Evolutionary conservation across 2,329 filamentous ascomycete species (phyloP).

Genomic region (Knufia petricola): DNA sequence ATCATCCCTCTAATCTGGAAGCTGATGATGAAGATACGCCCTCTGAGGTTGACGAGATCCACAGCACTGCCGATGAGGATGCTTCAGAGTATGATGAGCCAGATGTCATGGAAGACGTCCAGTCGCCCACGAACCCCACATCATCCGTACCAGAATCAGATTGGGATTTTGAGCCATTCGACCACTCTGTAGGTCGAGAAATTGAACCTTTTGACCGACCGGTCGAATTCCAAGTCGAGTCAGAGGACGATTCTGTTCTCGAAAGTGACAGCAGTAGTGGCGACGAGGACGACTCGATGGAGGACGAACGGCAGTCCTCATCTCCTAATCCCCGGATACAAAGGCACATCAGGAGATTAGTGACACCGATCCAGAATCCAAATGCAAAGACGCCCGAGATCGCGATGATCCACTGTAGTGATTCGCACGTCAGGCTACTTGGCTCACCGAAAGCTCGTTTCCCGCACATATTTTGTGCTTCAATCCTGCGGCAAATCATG

Average conservation of each 20-base stretch:
- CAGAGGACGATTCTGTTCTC: constrained; percentile 11
- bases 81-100: neutral
- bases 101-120: constrained; percentile 8
- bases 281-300: constrained; percentile 2
- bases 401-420: constrained; percentile 20
- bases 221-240: neutral
- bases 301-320: constrained; percentile 2
- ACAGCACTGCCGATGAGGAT: constrained; percentile 7
- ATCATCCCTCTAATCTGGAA: constrained; percentile 16
- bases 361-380: constrained; percentile 5
- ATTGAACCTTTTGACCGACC: neutral
- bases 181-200: neutral
- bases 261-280: constrained; percentile 10
- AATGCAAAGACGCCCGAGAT: constrained; percentile 14
- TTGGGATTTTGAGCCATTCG: neutral
- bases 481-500: constrained; percentile 19
- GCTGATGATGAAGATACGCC: constrained; percentile 15
- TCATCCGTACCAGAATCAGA: neutral
- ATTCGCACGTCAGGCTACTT: constrained; percentile 19
- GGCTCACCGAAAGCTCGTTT: constrained; percentile 15
- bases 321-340: neutral
- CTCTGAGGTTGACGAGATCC: constrained; percentile 6
- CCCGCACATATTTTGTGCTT: constrained; percentile 21
- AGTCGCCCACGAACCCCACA: neutral
- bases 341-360: neutral